A percentile compares a stretch with the other conserved stretches of the same genome.
Evolutionary conservation across 2,329 filamentous ascomycete genomes (phyloP).

Genomic region (Fusarium verrucosum): DNA sequence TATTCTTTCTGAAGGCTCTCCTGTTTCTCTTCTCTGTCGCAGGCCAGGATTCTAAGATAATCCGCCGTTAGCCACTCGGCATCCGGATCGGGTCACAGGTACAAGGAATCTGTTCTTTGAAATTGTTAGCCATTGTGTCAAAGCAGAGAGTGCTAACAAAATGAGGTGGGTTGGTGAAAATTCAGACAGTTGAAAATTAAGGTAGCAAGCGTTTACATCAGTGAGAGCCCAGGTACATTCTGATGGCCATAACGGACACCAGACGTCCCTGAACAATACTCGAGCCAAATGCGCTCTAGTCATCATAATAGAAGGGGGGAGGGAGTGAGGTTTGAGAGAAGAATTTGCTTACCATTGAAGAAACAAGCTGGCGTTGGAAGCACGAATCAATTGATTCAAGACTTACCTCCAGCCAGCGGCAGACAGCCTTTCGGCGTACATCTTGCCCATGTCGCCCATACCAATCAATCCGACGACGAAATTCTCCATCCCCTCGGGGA

Average conservation of each 20-base stretch:
- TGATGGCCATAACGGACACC: slow-evolving; percentile 80
- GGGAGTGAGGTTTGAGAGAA: slow-evolving; percentile 2
- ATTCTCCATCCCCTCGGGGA: slow-evolving; percentile 65
- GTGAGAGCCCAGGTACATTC: slow-evolving; percentile 73
- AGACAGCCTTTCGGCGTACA: slow-evolving; percentile 92
- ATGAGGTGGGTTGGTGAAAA: slow-evolving; percentile 1
- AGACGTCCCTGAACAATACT: slow-evolving; percentile 78
- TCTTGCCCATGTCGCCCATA: slow-evolving; percentile 99
- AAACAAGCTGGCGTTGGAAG: slow-evolving; percentile 24
- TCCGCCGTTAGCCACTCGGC: slow-evolving; percentile 45
- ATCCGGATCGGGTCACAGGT: slow-evolving; percentile 20
- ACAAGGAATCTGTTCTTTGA: slow-evolving; percentile 32
- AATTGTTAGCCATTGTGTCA: slow-evolving; percentile 36
- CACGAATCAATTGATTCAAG: slow-evolving; percentile 18
- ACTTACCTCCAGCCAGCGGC: slow-evolving; percentile 93
- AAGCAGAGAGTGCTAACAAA: slow-evolving; percentile 19
- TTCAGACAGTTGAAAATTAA: slow-evolving; percentile 83
- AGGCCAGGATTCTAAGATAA: slow-evolving; percentile 82
- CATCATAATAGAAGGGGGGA: slow-evolving; percentile 73
- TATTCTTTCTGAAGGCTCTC: slow-evolving; percentile 84
- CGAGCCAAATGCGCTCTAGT: slow-evolving; percentile 99
- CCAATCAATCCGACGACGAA: slow-evolving; percentile 94
- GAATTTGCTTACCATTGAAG: slow-evolving; percentile 38
- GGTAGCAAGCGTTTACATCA: slow-evolving; percentile 99
- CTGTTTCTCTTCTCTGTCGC: slow-evolving; percentile 90